Evolutionary conservation across 2,329 filamentous ascomycete genomes (phyloP).

Genomic region (Malbranchea zuffiana): DNA sequence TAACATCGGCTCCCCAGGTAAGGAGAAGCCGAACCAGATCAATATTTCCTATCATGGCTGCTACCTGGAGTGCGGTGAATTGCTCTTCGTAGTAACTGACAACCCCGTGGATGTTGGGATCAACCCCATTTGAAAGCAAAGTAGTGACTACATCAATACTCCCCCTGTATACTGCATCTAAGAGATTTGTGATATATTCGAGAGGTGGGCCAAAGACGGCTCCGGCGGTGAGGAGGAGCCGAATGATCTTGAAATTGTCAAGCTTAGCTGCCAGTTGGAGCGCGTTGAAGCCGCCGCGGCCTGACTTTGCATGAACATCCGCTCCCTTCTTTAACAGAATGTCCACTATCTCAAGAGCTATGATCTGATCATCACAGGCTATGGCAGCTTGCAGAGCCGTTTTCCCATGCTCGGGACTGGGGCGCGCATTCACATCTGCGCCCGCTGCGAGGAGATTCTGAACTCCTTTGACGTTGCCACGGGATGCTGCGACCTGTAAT

Average conservation of each 20-base stretch:
- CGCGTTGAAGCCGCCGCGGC: not conserved
- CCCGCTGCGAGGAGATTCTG: not conserved
- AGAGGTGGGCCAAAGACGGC: not conserved
- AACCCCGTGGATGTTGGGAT: not conserved
- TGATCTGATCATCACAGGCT: not conserved
- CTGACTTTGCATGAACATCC: not conserved
- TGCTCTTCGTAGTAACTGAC: too few species aligned
- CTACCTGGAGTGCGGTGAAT: constrained; percentile 5
- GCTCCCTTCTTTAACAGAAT: not conserved
- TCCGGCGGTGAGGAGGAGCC: not conserved
- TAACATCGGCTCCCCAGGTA: not conserved
- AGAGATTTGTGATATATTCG: not conserved
- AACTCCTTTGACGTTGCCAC: not conserved
- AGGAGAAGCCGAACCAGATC: not conserved
- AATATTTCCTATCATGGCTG: not conserved
- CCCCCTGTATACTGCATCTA: not conserved
- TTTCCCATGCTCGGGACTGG: too few species aligned
- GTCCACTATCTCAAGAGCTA: not conserved
- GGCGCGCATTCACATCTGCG: not conserved
- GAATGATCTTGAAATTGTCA: not conserved
- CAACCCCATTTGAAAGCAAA: not conserved
- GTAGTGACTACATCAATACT: not conserved
- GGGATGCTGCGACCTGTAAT: not conserved
- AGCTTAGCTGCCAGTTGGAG: not conserved
- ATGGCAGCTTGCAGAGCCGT: too few species aligned